Evolutionary conservation across 805 yeast genomes (phyloP).

Genomic region (Lipomyces japonicus): DNA sequence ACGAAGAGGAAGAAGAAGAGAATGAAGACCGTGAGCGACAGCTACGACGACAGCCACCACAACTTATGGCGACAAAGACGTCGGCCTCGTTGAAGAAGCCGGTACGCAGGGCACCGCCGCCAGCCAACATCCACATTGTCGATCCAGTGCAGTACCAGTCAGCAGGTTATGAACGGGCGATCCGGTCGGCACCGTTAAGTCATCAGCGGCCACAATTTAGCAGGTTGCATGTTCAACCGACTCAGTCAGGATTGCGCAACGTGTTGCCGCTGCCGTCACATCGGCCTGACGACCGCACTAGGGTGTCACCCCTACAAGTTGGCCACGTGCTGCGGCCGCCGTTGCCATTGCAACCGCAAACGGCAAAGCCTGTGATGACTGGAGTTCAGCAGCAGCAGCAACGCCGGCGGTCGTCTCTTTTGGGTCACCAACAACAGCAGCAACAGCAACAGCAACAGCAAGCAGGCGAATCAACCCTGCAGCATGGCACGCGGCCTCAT

Average conservation of each 20-base stretch:
- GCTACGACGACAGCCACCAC: too few species aligned
- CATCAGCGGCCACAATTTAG: neutral
- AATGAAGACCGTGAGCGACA: too few species aligned
- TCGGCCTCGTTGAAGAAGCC: neutral
- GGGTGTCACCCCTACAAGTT: too few species aligned
- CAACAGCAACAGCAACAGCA: neutral
- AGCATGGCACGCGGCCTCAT: neutral
- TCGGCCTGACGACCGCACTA: too few species aligned
- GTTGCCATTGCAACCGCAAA: neutral
- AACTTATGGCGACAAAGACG: too few species aligned
- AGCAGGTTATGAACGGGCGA: constrained; percentile 25
- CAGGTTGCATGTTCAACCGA: neutral
- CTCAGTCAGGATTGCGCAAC: neutral
- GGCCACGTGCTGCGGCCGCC: too few species aligned
- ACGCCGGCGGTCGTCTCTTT: neutral
- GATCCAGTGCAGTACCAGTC: constrained; percentile 14
- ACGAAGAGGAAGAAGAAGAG: neutral
- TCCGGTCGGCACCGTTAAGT: constrained; percentile 22
- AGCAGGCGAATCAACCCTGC: neutral
- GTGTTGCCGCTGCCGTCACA: too few species aligned
- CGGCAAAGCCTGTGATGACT: neutral
- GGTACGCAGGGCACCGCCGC: constrained; percentile 14
- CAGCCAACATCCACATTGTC: constrained; percentile 16
- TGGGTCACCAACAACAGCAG: neutral
- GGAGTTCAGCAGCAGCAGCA: too few species aligned